phyloP scores from a whole-genome alignment of 2,329 filamentous ascomycete species.

The Huntiella bhutanensis region DNA sequence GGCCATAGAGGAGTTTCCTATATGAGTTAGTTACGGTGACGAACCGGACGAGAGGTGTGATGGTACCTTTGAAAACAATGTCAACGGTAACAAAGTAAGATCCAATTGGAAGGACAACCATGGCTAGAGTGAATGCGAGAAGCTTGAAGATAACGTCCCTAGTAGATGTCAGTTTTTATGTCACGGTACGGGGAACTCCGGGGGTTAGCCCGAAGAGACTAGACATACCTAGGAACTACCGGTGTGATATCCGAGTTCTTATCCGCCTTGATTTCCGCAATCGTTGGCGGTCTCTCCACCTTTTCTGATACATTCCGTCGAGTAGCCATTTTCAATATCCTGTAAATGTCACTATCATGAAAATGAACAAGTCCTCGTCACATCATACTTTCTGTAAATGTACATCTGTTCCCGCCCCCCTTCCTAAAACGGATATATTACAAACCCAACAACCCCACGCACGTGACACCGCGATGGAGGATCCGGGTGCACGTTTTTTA shows the following conservation, averaged over 20 bases:
- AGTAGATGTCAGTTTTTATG: slow-evolving; percentile 1
- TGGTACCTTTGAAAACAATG: slow-evolving; percentile 53
- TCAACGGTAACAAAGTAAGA: slow-evolving; percentile 74
- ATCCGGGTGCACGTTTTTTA: too few species aligned
- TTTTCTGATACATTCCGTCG: too few species aligned
- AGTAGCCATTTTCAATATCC: too few species aligned
- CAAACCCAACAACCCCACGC: too few species aligned
- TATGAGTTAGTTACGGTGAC: not conserved
- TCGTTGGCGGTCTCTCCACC: too few species aligned
- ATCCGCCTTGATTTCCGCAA: slow-evolving; percentile 17
- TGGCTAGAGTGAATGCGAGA: slow-evolving; percentile 73
- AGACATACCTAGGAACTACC: slow-evolving; percentile 58
- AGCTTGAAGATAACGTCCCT: slow-evolving; percentile 81
- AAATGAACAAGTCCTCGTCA: too few species aligned
- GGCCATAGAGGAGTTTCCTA: slow-evolving; percentile 76
- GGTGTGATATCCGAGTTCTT: slow-evolving; percentile 58
- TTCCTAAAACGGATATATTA: too few species aligned
- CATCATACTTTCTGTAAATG: too few species aligned
- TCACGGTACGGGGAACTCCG: not conserved
- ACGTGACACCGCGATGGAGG: too few species aligned
- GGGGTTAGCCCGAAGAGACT: slow-evolving; percentile 3
- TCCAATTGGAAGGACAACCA: slow-evolving; percentile 72
- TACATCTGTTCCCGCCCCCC: too few species aligned
- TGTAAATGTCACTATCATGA: too few species aligned
- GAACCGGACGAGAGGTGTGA: slow-evolving; percentile 1